Evolutionary conservation across 176 grass and related monocot genomes (phyloP), one percentile per base, ranked within the genome.

Genomic region (Olyra latifolia): DNA sequence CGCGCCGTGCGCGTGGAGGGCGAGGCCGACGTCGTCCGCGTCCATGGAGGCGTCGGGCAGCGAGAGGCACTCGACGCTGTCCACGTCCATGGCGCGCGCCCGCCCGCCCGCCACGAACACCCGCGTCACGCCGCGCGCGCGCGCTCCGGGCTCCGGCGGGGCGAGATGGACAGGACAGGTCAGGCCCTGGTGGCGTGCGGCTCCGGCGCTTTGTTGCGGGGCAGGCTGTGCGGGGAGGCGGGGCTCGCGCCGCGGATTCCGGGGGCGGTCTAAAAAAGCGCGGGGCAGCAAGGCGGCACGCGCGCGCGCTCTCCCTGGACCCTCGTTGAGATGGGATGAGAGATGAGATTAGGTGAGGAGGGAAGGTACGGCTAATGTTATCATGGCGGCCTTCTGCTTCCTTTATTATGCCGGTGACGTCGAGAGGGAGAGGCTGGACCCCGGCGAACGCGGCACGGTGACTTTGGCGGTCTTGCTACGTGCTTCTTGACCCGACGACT

Each of bases 11-110:
- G 70, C 32, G 70, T 65, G 80, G 45, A 74, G 69, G 46, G 80
- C 58, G 80, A 79, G 38, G 80, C 80, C 74, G 28, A 49, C 85
- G 66, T 69, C 82, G 38, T 87, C 83, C 29, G 69, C 48, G 54
- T 68, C 83, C 65, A 71, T 47, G 77, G 86, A 19, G 54, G 80
- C 84, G 77, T 93, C 91, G 47, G 89, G 84, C 52, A 86, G 82
- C 79, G 94, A 91, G 50, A 91, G 76, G 89, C 91, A 90, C 78
- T 89, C 91, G 63, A 91, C 87, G 86, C 72, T 91, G 55, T 79
- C 80, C 22, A 88, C 67, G 69, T 93, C 94, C 88, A 89, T 89
- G 78, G 78, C 84, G 38, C 24, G 82, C 54, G 17, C 65, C 1
- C 12, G 52, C 14, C 42, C 60, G 68, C 74, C 86, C 42, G 49